Conservation (phyloP, 345 rosid genomes). For the Streptanthus diversifolius region DNA sequence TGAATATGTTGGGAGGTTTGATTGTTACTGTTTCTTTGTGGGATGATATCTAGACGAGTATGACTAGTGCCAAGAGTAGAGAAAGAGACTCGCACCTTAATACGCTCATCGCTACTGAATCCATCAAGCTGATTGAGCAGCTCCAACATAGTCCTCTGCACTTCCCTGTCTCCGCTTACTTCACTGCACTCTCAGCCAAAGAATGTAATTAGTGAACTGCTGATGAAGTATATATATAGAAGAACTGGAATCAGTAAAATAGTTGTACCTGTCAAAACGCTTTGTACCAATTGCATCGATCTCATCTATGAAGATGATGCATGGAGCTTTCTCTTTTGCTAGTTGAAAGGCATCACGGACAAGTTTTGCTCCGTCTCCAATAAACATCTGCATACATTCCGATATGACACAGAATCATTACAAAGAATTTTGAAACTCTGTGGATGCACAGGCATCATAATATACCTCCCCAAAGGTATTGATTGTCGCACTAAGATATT, state of each 20-base stretch:
- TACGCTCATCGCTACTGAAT: slow-evolving; percentile 96
- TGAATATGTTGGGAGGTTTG: slow-evolving; percentile 16
- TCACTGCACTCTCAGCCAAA: slow-evolving; percentile 60
- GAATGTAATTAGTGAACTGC: background rate
- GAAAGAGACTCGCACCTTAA: slow-evolving; percentile 57
- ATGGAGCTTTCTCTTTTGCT: slow-evolving; percentile 98
- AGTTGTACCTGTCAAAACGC: slow-evolving; percentile 88
- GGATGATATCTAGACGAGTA: background rate
- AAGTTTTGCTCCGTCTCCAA: slow-evolving; percentile 99
- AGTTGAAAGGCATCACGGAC: slow-evolving; percentile 99
- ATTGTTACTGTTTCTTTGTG: background rate
- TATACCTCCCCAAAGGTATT: background rate
- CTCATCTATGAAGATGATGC: slow-evolving; percentile 98
- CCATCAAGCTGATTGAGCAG: slow-evolving; percentile 99
- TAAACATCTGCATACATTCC: slow-evolving; percentile 71
- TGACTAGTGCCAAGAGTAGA: background rate
- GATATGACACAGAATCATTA: background rate
- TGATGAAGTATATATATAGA: background rate
- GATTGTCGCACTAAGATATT: background rate
- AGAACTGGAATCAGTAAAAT: background rate
- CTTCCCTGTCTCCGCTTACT: slow-evolving; percentile 99
- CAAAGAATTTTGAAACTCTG: background rate
- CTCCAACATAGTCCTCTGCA: slow-evolving; percentile 98
- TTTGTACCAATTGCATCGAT: slow-evolving; percentile 98
- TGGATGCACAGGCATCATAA: background rate